These are phyloP conservation scores for Cupressus sempervirens DNA, from an alignment of 75 land plant genomes.

Conservation along the genomic window DNA sequence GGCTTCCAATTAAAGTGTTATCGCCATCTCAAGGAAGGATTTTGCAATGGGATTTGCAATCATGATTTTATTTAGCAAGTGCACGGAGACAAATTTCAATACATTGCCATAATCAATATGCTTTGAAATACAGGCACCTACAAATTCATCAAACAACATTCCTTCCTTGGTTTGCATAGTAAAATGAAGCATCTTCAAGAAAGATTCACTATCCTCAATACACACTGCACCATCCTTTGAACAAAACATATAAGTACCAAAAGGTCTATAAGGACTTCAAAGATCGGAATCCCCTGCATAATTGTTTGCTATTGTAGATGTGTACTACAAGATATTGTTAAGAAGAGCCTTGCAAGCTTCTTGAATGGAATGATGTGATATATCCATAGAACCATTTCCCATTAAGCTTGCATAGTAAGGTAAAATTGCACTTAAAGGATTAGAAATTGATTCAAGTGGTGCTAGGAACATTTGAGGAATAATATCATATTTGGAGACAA, in stretches of 20 bases:
- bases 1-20: no score
- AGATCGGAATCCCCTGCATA: background rate
- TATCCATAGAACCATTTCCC: background rate
- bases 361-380: background rate
- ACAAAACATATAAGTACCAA: conserved; percentile 48
- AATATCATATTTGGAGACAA: conserved; percentile 46
- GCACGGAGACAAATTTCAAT: no score
- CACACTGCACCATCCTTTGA: conserved; percentile 28
- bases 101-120: no score
- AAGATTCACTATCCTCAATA: conserved; percentile 41
- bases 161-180: conserved; percentile 6
- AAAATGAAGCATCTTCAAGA: conserved; percentile 48
- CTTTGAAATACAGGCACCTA: background rate
- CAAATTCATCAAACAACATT: background rate
- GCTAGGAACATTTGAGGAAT: conserved; percentile 53
- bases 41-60: no score
- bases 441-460: conserved; percentile 34
- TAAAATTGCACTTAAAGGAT: conserved; percentile 26
- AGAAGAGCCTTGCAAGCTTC: conserved; percentile 7
- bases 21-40: no score
- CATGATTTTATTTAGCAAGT: no score
- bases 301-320: background rate
- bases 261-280: conserved; percentile 54
- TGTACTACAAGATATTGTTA: background rate
- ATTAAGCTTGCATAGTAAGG: conserved; percentile 13